phyloP scores from a whole-genome alignment of 2,329 filamentous ascomycete species.

The Trichophaea hybrida region DNA sequence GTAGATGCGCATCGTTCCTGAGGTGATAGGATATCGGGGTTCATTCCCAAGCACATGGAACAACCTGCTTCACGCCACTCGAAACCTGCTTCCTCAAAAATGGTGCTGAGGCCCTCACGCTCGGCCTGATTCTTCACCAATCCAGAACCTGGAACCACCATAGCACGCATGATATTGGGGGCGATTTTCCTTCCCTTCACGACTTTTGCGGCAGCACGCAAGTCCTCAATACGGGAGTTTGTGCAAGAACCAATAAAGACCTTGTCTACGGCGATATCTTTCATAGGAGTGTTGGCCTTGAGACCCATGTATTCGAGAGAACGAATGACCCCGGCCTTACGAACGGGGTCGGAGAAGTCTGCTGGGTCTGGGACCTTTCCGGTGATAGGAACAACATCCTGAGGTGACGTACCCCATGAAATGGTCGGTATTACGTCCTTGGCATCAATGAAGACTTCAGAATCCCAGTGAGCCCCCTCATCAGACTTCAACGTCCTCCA shows the following conservation, averaged over 20 bases:
- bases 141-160: slow-evolving; percentile 93
- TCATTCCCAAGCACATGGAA: slow-evolving; percentile 99
- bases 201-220: slow-evolving; percentile 71
- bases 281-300: slow-evolving; percentile 69
- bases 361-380: slow-evolving; percentile 81
- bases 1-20: slow-evolving; percentile 89
- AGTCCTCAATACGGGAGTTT: slow-evolving; percentile 90
- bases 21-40: slow-evolving; percentile 88
- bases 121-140: slow-evolving; percentile 88
- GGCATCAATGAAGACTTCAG: slow-evolving; percentile 74
- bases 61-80: slow-evolving; percentile 98
- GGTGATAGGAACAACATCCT: slow-evolving; percentile 91
- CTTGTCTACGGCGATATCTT: slow-evolving; percentile 87
- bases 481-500: slow-evolving; percentile 81
- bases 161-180: slow-evolving; percentile 75
- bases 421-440: slow-evolving; percentile 90
- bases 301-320: slow-evolving; percentile 96
- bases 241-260: slow-evolving; percentile 98
- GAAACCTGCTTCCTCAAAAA: slow-evolving; percentile 83
- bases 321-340: slow-evolving; percentile 64
- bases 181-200: slow-evolving; percentile 81
- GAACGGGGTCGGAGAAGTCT: slow-evolving; percentile 63
- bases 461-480: slow-evolving; percentile 75
- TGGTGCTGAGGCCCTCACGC: slow-evolving; percentile 78
- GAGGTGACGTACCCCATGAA: slow-evolving; percentile 92